Evolutionary conservation across 768 basidiomycete genomes (phyloP).

Genomic region (Astraeus odoratus): DNA sequence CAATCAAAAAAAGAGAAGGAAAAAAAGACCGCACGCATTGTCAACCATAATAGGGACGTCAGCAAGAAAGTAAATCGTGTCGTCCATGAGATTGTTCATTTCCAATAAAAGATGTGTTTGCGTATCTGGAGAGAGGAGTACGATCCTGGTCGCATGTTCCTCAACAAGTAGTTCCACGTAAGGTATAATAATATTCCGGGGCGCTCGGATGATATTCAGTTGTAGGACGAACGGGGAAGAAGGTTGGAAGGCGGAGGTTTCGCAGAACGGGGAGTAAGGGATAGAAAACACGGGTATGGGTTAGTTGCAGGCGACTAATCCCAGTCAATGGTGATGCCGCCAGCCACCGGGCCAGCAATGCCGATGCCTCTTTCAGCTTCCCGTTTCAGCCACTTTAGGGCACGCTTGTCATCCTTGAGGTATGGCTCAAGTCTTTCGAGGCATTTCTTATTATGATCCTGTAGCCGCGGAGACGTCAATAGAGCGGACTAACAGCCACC

Average conservation of each 20-base stretch:
- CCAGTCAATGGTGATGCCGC: conserved; percentile 76
- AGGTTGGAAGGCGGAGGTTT: not conserved
- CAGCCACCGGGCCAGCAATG: conserved; percentile 53
- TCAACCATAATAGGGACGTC: not conserved
- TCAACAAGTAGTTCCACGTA: not conserved
- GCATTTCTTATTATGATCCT: conserved; percentile 81
- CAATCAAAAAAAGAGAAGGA: too few relatives aligned
- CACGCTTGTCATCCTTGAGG: conserved; percentile 73
- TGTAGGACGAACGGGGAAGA: not conserved
- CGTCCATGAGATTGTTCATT: not conserved
- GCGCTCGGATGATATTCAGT: not conserved
- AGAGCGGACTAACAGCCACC: too few relatives aligned
- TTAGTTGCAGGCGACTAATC: conserved; percentile 32
- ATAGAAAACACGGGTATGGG: not conserved
- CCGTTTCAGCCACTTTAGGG: conserved; percentile 71
- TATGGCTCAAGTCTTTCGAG: conserved; percentile 55
- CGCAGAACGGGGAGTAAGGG: not conserved
- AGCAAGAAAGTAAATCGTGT: not conserved
- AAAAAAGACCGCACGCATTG: not conserved
- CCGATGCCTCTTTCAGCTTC: conserved; percentile 75
- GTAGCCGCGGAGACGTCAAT: conserved; percentile 7
- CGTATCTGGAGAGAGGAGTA: not conserved
- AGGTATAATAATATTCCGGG: not conserved
- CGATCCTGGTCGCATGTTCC: not conserved
- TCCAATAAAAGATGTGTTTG: not conserved